Base-by-base conservation (phyloP, 371 early-diverging fungal species). In the Capillidium rhysosporum region DNA sequence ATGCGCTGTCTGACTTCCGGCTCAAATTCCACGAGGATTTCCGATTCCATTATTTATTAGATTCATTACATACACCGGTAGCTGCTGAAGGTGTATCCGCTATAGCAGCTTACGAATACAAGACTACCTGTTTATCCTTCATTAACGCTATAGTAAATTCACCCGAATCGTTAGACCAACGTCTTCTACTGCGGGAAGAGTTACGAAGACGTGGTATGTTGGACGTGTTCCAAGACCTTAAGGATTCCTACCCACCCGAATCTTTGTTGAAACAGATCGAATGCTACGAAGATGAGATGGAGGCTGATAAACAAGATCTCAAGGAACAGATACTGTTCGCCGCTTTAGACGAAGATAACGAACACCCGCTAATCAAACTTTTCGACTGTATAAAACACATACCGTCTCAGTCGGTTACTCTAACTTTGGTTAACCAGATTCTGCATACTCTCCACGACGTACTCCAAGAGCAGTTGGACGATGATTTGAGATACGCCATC, bases 41-140 rank as follows among this genome's bases (percentile, higher is more conserved):
- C 55, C 65, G 80, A 34, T 80, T 80, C 61, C 76, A 77, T 41
- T 68, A 74, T 14, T 59, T 77, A 0, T 59, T 79, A 1, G 65
- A 71, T 28, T 65, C 68, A 1, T 44, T 79, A 20, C 55, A 61
- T n/a, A 59, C 56, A 16, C 52, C 60, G 26, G 59, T 61, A 40
- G 23, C 52, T 18, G n/a, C 16, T 26, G 64, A 23, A 23, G 49
- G 10, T 16, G 29, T 47, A 7, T 46, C 49, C 16, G 56, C 48
- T 12, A 52, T 52, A 5, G 39, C 52, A 4, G 58, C 46, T 9
- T 47, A 53, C 59, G 75, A 76, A 52, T 76, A 71, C 56, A 66
- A 69, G 24, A 62, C 69, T 0, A 69, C 75, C 1, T 67, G 68
- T 26, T 44, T 80, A 21, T 63, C 61, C 31, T 57, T 80, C 2